Evolutionary conservation across 2,329 filamentous ascomycete genomes (phyloP), one percentile per base, ranked within the genome.

Genomic region (Lomentospora prolificans): DNA sequence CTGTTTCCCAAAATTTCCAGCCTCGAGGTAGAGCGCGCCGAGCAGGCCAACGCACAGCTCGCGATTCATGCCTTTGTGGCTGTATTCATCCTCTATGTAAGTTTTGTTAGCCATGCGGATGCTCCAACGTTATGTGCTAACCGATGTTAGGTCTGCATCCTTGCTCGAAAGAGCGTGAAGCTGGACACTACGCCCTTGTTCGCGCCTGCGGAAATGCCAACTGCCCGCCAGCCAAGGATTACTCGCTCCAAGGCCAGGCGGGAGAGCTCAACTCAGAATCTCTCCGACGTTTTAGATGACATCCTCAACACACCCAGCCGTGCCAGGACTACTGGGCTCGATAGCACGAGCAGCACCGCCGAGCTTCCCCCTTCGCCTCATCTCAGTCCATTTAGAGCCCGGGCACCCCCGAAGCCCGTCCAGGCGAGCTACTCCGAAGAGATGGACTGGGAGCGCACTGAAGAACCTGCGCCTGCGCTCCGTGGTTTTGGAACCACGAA

Each of bases 371-470:
- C 25, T 1, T 51, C 51, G 14, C 56, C 54, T 22, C 57, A 55
- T 3, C 31, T 58, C 17, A 41, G n/a, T 31, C 55, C 19, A 41
- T 50, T 33, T 51, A 52, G 17, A 48, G 17, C 55, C 51, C 50
- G 10, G 44, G 36, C 25, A 25, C 44, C 10, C 12, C 53, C 3
- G 17, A 33, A 27, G 36, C 25, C 30, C 24, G 22, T 53, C 28
- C 31, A 27, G n/a, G 44, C 56, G 17, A 44, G 41, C 6, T 46
- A 57, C 31, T 44, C 58, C 33, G 77, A 83, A 54, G 75, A 76
- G 54, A 88, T 89, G 85, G 85, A 88, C 63, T 86, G 84, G 79
- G 77, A 81, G 4, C 81, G 82, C 1, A 81, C 79, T 74, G 55
- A 74, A 74, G 22, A 80, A 79, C 63, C 73, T 69, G 60, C 51